Conservation (phyloP, 148 eudicot genomes). For the Chenopodium suecicum region DNA sequence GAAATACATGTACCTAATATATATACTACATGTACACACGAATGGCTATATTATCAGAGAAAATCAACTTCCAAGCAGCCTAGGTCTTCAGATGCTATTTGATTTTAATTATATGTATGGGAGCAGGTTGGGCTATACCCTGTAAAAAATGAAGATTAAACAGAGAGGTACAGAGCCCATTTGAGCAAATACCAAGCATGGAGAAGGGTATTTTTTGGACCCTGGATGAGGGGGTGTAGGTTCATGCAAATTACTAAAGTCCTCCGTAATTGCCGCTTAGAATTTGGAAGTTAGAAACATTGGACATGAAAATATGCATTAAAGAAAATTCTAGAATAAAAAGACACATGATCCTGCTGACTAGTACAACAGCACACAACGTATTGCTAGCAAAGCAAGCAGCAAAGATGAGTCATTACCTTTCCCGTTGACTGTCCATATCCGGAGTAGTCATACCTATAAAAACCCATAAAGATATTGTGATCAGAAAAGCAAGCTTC, state of each 20-base stretch:
- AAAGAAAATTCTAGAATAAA: neutral
- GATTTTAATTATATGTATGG: neutral
- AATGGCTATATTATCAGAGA: neutral
- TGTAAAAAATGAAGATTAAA: neutral
- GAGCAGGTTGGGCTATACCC: neutral
- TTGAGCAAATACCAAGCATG: neutral
- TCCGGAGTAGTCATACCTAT: slow-evolving; percentile 96
- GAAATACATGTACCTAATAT: neutral
- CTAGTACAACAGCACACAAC: neutral
- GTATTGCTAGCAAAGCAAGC: slow-evolving; percentile 2
- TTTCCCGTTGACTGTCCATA: slow-evolving; percentile 97
- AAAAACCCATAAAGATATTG: slow-evolving; percentile 15
- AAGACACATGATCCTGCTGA: neutral
- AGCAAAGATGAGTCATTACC: slow-evolving; percentile 37
- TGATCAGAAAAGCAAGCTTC: slow-evolving; percentile 4
- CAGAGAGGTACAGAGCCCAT: neutral
- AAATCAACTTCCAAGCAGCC: neutral
- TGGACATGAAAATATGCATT: neutral
- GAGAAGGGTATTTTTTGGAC: neutral
- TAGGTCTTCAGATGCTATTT: slow-evolving; percentile 1
- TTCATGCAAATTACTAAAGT: neutral
- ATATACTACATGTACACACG: neutral
- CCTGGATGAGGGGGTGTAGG: neutral
- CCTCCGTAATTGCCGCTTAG: neutral
- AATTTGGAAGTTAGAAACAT: neutral